Conservation (phyloP, 208 protist species). For the Acanthamoeba healyi region DNA sequence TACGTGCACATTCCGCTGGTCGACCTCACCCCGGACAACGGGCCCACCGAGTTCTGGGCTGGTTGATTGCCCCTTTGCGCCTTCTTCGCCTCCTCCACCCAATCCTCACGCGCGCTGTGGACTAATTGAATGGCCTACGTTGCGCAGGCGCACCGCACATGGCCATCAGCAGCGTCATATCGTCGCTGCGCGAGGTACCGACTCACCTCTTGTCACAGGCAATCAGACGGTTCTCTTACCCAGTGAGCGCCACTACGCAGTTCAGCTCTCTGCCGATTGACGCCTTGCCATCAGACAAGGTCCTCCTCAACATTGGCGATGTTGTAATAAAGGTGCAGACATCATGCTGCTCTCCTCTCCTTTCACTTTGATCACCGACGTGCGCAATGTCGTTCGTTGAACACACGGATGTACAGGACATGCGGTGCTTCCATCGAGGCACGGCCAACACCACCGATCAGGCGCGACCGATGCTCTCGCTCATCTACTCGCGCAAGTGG, state of each 20-base stretch:
- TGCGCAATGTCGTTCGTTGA: neutral
- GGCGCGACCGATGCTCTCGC: conserved; percentile 3
- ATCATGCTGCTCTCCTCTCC: neutral
- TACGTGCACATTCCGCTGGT: conserved; percentile 30
- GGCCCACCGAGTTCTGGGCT: conserved; percentile 33
- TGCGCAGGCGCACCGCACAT: neutral
- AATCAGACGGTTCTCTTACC: too few species aligned
- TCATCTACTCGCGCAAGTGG: conserved; percentile 26
- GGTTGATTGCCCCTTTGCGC: neutral
- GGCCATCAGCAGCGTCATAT: conserved; percentile 16
- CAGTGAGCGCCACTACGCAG: neutral
- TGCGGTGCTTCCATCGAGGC: conserved; percentile 55
- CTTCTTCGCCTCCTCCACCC: too few species aligned
- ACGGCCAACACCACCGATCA: conserved; percentile 19
- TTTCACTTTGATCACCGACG: too few species aligned
- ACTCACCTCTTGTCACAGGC: neutral
- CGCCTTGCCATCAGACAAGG: neutral
- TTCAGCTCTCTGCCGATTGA: neutral
- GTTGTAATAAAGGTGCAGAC: conserved; percentile 20
- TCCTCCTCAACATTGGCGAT: neutral
- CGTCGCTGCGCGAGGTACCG: neutral
- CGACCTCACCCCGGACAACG: neutral
- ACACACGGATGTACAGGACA: neutral
- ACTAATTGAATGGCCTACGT: neutral
- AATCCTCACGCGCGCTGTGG: too few species aligned